A percentile compares a stretch with the other conserved stretches of the same genome.
Conservation (phyloP, 1,139 yeast species). For the Waltiozyma sp. region DNA sequence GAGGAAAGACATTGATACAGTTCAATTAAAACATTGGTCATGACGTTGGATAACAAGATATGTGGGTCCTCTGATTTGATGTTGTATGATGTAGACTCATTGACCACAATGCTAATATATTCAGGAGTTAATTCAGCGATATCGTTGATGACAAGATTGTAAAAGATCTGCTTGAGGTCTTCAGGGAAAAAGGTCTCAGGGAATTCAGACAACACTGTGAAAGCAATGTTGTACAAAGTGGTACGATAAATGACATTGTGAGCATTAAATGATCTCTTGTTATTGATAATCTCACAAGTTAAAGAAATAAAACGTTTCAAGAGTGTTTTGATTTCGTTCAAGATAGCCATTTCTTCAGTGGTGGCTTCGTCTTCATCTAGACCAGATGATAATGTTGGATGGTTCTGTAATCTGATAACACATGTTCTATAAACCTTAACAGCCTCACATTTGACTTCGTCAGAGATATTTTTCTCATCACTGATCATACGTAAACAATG, state of each 20-base stretch:
- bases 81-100: constrained; percentile 4
- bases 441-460: constrained; percentile 34
- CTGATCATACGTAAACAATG: constrained; percentile 35
- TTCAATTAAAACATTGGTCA: constrained; percentile 24
- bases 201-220: constrained; percentile 22
- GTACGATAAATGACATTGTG: constrained; percentile 14
- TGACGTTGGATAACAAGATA: constrained; percentile 5
- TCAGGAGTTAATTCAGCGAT: constrained; percentile 9
- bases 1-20: constrained; percentile 19
- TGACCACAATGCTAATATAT: constrained; percentile 7
- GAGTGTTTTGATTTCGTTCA: neutral
- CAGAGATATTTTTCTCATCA: constrained; percentile 14
- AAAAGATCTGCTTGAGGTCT: constrained; percentile 10
- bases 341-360: neutral
- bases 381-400: constrained; percentile 12
- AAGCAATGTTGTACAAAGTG: constrained; percentile 19
- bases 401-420: constrained; percentile 40
- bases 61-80: constrained; percentile 8
- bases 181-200: constrained; percentile 18
- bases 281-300: constrained; percentile 7
- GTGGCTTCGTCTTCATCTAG: neutral
- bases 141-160: constrained; percentile 14
- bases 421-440: constrained; percentile 43
- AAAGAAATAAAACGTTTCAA: neutral
- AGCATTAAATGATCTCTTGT: constrained; percentile 5